These are phyloP conservation scores for Spathaspora hagerdaliae DNA, from an alignment of 805 yeast species.

Conservation along the genomic window DNA sequence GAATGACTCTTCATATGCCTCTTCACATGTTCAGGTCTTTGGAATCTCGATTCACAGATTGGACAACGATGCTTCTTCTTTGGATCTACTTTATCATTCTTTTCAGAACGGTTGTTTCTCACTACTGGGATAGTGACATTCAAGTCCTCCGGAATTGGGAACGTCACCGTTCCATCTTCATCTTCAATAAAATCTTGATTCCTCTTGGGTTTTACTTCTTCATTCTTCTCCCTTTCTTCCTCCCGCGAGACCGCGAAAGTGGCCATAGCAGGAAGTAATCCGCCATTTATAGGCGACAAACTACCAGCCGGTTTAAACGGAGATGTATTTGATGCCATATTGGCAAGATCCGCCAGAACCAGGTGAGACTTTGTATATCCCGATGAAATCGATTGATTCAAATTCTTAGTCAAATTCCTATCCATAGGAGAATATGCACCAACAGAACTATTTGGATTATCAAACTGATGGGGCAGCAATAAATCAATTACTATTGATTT, in stretches of 20 bases:
- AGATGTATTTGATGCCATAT: slow-evolving; percentile 34
- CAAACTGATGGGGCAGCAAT: slow-evolving; percentile 20
- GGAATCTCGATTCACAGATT: slow-evolving; percentile 57
- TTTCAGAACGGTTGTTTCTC: slow-evolving; percentile 14
- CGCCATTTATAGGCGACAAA: slow-evolving; percentile 12
- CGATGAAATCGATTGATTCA: slow-evolving; percentile 7
- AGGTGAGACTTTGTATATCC: slow-evolving; percentile 37
- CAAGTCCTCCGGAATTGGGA: slow-evolving; percentile 8
- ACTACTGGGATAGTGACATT: slow-evolving; percentile 9
- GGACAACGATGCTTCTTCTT: slow-evolving; percentile 65
- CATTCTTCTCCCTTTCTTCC: neutral
- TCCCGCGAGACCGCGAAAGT: slow-evolving; percentile 15
- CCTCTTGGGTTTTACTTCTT: neutral
- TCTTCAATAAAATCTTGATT: neutral
- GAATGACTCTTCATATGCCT: slow-evolving; percentile 58
- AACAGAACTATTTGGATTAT: slow-evolving; percentile 2
- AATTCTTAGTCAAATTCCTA: slow-evolving; percentile 8
- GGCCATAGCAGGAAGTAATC: slow-evolving; percentile 31
- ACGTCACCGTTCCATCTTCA: slow-evolving; percentile 7
- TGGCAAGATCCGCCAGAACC: slow-evolving; percentile 51
- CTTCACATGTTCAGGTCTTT: slow-evolving; percentile 70
- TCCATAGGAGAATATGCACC: slow-evolving; percentile 1
- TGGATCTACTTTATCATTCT: slow-evolving; percentile 36
- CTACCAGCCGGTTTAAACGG: neutral
- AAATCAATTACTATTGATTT: slow-evolving; percentile 17